Percentiles rank a stretch among this genome's conserved stretches.
Evolutionary conservation across 257 asterid species (phyloP).

Genomic region (Avicennia marina): DNA sequence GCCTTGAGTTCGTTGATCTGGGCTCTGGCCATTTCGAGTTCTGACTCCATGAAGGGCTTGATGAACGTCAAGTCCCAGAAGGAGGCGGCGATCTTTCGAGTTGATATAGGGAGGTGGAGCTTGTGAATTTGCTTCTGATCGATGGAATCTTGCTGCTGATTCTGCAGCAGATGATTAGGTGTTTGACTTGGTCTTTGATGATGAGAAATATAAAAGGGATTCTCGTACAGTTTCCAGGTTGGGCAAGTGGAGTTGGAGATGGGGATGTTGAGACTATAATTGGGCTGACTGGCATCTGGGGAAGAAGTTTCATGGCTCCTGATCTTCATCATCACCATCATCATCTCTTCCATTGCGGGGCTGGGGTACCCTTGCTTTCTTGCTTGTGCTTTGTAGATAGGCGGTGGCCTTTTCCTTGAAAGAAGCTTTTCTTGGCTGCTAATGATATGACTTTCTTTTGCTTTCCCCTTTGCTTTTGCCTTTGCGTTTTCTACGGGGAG

Average conservation of each 20-base stretch:
- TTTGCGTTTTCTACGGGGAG: constrained; percentile 28
- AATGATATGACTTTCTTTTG: constrained; percentile 11
- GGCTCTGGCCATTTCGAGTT: constrained; percentile 43
- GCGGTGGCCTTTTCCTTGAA: constrained; percentile 15
- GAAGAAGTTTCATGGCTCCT: constrained; percentile 36
- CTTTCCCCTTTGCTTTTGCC: constrained; percentile 23
- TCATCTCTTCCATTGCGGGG: constrained; percentile 54
- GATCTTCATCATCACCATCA: constrained; percentile 62
- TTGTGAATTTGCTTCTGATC: constrained; percentile 45
- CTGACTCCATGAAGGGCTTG: constrained; percentile 66
- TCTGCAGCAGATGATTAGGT: not conserved
- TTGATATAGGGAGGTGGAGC: constrained; percentile 68
- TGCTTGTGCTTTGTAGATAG: constrained; percentile 21
- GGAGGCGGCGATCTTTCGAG: constrained; percentile 64
- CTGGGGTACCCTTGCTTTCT: constrained; percentile 18
- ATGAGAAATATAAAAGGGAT: constrained; percentile 53
- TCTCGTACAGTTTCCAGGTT: constrained; percentile 80
- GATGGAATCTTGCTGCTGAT: constrained; percentile 11
- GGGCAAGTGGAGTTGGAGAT: constrained; percentile 31
- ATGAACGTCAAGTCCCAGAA: constrained; percentile 73
- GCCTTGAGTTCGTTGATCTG: constrained; percentile 37
- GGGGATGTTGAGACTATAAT: constrained; percentile 28
- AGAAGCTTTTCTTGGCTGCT: constrained; percentile 5
- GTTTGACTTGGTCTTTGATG: constrained; percentile 14
- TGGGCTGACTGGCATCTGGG: not conserved